phyloP scores from a whole-genome alignment of 768 basidiomycete species.

The Dacryopinax primogenitus region DNA sequence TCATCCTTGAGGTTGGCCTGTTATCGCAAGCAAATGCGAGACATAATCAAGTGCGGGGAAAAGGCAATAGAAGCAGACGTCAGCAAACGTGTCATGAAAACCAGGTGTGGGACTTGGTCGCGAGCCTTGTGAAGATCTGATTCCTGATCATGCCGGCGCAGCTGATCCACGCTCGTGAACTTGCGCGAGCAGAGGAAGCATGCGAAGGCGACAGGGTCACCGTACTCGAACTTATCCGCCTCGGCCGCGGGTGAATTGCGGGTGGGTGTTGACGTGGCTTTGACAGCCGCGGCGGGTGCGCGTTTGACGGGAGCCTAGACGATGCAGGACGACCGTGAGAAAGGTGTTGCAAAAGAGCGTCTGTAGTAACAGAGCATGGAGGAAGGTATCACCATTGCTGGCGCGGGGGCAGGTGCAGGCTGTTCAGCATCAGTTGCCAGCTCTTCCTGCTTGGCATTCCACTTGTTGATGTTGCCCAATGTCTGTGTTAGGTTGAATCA shows the following conservation, averaged over 20 bases:
- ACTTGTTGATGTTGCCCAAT: constrained; percentile 69
- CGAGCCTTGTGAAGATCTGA: constrained; percentile 91
- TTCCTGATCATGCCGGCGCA: constrained; percentile 81
- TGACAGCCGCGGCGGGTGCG: constrained; percentile 23
- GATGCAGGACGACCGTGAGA: constrained; percentile 11
- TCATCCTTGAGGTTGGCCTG: constrained; percentile 80
- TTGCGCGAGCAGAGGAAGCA: constrained; percentile 88
- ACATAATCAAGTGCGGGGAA: constrained; percentile 1
- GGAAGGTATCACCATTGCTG: constrained; percentile 13
- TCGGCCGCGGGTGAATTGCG: constrained; percentile 27
- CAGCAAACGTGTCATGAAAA: constrained; percentile 23
- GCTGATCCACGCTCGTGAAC: constrained; percentile 76
- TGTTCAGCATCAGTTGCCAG: constrained; percentile 29
- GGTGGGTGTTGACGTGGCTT: constrained; percentile 19
- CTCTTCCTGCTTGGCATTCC: constrained; percentile 92
- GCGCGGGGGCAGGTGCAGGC: constrained; percentile 22
- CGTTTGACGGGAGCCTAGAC: constrained; percentile 13
- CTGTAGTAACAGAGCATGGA: constrained; percentile 16
- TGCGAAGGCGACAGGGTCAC: constrained; percentile 57
- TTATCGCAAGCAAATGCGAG: constrained; percentile 9
- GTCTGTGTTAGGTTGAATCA: constrained; percentile 28
- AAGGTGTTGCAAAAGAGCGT: constrained; percentile 12
- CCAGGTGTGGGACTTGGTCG: constrained; percentile 21
- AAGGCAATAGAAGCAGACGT: constrained; percentile 23
- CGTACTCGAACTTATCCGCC: constrained; percentile 59